A percentile compares a stretch with the other conserved stretches of the same genome.
These are phyloP conservation scores for Fusarium nelsonii DNA, from an alignment of 2,329 filamentous ascomycete species.

Conservation along the genomic window DNA sequence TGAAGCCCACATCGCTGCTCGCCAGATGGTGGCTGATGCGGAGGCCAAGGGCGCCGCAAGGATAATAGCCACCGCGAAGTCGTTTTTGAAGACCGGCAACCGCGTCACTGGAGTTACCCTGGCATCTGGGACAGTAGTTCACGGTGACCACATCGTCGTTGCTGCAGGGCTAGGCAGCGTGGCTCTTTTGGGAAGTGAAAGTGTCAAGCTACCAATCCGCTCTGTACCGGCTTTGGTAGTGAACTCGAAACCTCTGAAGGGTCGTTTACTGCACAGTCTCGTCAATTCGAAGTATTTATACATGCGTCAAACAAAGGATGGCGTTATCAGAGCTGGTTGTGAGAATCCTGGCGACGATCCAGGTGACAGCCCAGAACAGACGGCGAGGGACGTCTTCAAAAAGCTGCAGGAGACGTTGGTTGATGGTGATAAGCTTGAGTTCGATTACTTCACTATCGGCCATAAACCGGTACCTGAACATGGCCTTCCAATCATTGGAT, in stretches of 20 bases:
- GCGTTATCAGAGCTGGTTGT: conserved; percentile 22
- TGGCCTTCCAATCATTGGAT: conserved; percentile 31
- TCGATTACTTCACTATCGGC: conserved; percentile 25
- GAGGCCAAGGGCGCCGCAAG: neutral
- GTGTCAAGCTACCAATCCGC: conserved; percentile 1
- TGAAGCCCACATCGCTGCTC: conserved; percentile 29
- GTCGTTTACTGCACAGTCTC: neutral
- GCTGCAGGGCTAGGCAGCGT: conserved; percentile 30
- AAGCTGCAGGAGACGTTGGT: conserved; percentile 3
- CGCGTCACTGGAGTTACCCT: conserved; percentile 5
- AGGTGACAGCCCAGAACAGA: conserved; percentile 22
- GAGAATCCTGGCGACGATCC: conserved; percentile 32
- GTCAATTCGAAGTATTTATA: conserved; percentile 30
- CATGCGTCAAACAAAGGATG: conserved; percentile 28
- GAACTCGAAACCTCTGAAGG: conserved; percentile 16
- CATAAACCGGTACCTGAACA: conserved; percentile 27
- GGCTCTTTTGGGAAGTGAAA: conserved; percentile 9
- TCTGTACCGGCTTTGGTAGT: conserved; percentile 25
- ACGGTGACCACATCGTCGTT: conserved; percentile 21
- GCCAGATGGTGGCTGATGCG: conserved; percentile 24
- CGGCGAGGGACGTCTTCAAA: conserved; percentile 14
- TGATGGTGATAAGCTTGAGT: conserved; percentile 2
- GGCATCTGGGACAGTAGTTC: neutral
- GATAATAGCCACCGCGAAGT: neutral
- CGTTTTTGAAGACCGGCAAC: neutral